Conservation (phyloP, 2,329 filamentous ascomycete genomes). For the Aspergillus chevalieri region DNA sequence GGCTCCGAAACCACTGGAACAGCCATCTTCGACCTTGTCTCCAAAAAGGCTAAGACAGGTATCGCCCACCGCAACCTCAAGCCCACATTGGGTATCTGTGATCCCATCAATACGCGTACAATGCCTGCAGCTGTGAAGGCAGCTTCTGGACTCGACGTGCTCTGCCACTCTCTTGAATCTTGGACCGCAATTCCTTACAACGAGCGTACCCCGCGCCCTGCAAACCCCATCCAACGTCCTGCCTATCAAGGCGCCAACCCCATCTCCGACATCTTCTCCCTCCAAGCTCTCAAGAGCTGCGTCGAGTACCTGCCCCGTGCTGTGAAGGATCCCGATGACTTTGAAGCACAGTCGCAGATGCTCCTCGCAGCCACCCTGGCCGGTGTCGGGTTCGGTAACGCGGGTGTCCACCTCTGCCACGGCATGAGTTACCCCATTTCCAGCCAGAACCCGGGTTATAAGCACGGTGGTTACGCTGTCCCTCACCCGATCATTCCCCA, state of each 20-base stretch:
- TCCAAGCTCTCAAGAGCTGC: constrained; percentile 74
- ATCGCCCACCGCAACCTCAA: constrained; percentile 94
- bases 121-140: constrained; percentile 95
- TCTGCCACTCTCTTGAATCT: constrained; percentile 91
- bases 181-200: constrained; percentile 97
- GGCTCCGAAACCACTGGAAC: constrained; percentile 95
- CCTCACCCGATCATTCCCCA: constrained; percentile 79
- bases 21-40: constrained; percentile 92
- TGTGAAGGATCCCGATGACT: constrained; percentile 80
- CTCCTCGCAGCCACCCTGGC: constrained; percentile 88
- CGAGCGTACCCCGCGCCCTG: constrained; percentile 74
- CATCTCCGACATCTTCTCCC: constrained; percentile 93
- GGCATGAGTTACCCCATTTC: constrained; percentile 98
- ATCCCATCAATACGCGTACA: constrained; percentile 83
- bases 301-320: constrained; percentile 89
- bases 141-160: constrained; percentile 83
- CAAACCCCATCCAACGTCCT: constrained; percentile 83
- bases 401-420: constrained; percentile 83
- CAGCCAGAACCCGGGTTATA: constrained; percentile 86
- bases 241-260: constrained; percentile 97
- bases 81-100: constrained; percentile 82
- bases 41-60: constrained; percentile 87
- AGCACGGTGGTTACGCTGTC: constrained; percentile 79
- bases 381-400: constrained; percentile 94
- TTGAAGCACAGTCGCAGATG: constrained; percentile 93